Conservation (phyloP, 495 filamentous ascomycete genomes). For the Talaromyces liani region DNA sequence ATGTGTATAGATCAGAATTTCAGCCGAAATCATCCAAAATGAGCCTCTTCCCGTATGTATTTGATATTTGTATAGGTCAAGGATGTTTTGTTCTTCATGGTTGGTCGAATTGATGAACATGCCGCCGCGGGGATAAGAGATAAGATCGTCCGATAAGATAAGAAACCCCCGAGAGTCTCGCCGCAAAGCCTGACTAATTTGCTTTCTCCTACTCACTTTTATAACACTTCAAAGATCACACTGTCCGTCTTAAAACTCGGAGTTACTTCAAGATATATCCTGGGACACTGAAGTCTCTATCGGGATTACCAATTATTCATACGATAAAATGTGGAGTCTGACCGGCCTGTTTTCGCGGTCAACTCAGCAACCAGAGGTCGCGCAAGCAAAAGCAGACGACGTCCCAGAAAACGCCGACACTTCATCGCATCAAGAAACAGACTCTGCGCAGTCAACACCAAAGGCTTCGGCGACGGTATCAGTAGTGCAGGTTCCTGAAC, state of each 20-base stretch:
- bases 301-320: not conserved
- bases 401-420: not conserved
- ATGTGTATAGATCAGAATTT: not conserved
- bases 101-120: not conserved
- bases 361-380: not conserved
- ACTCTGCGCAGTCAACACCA: conserved; percentile 40
- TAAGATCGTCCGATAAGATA: not conserved
- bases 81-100: not conserved
- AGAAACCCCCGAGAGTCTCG: not conserved
- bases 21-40: not conserved
- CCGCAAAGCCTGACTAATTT: not conserved
- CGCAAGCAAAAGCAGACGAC: not conserved
- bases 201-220: not conserved
- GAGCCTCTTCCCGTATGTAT: not conserved
- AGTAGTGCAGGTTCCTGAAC: conserved; percentile 24
- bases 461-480: conserved; percentile 33
- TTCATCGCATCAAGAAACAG: conserved; percentile 6
- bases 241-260: not conserved
- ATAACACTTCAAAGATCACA: not conserved
- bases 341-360: conserved; percentile 2
- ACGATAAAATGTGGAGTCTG: not conserved
- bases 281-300: not conserved
- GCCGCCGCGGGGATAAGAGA: not conserved
- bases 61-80: not conserved
- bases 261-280: not conserved